Conservation (phyloP, 108 stramenopile species). For the Nitzschia sp. region DNA sequence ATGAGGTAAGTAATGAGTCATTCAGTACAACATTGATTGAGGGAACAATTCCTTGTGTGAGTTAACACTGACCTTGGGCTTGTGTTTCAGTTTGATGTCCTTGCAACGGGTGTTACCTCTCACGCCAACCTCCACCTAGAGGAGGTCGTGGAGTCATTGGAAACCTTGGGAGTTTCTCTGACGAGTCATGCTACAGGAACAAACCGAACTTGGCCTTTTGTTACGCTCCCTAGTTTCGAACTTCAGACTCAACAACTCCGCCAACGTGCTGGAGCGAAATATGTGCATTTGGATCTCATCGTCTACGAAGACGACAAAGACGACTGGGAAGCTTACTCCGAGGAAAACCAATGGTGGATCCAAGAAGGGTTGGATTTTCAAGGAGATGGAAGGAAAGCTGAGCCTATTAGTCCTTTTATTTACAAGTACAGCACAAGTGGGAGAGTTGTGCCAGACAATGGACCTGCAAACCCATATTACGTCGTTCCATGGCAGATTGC, state of each 20-base stretch:
- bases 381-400: background rate
- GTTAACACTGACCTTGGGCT: no score
- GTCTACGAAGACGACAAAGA: background rate
- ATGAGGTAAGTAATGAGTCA: no score
- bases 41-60: no score
- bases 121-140: no score
- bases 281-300: background rate
- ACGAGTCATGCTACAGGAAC: no score
- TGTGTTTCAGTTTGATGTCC: no score
- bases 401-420: background rate
- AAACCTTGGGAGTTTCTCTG: no score
- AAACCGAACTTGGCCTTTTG: slow-evolving; percentile 25
- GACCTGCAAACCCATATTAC: no score
- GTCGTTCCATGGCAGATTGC: background rate
- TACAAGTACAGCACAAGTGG: background rate
- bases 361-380: slow-evolving; percentile 1
- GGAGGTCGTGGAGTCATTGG: no score
- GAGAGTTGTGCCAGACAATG: background rate
- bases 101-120: no score
- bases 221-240: slow-evolving; percentile 11
- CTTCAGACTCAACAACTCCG: background rate
- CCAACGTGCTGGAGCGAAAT: no score
- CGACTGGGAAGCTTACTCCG: slow-evolving; percentile 15
- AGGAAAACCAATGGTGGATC: slow-evolving; percentile 18
- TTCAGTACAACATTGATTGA: no score